Conservation (phyloP, 345 rosid genomes). For the Syzygium oleosum region DNA sequence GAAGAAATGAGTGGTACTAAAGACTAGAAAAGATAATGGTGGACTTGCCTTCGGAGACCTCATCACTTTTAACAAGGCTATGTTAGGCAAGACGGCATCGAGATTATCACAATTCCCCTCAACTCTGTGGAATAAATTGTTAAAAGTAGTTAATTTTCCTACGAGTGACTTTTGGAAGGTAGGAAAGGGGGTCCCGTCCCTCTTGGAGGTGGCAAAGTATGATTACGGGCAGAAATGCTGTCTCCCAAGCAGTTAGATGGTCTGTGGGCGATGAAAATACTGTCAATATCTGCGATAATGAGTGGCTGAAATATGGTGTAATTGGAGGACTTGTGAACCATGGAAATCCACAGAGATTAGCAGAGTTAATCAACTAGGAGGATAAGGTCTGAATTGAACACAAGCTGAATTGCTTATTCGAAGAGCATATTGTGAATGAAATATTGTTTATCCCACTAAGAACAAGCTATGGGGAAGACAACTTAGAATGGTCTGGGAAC, state of each 20-base stretch:
- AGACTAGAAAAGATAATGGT: not conserved
- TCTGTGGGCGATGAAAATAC: not conserved
- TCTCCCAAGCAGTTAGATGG: not conserved
- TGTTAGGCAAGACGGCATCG: not conserved
- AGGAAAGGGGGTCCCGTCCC: no score
- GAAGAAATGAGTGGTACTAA: not conserved
- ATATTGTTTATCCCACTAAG: not conserved
- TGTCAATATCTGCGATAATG: no score
- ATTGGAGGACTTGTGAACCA: accelerated
- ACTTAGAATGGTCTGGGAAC: not conserved
- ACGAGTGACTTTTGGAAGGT: not conserved
- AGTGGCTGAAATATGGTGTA: not conserved
- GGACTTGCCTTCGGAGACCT: not conserved
- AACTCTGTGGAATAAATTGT: not conserved
- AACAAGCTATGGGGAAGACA: not conserved
- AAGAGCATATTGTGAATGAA: not conserved
- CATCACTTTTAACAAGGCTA: not conserved
- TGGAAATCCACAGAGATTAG: not conserved
- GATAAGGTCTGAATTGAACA: not conserved
- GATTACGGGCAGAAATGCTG: not conserved
- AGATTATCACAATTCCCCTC: not conserved
- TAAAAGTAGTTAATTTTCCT: not conserved
- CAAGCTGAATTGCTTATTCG: not conserved
- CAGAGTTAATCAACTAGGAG: not conserved
- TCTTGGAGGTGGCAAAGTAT: no score